Base-by-base conservation (phyloP, 176 grass and related monocot genomes). In the Sorghum bicolor region DNA sequence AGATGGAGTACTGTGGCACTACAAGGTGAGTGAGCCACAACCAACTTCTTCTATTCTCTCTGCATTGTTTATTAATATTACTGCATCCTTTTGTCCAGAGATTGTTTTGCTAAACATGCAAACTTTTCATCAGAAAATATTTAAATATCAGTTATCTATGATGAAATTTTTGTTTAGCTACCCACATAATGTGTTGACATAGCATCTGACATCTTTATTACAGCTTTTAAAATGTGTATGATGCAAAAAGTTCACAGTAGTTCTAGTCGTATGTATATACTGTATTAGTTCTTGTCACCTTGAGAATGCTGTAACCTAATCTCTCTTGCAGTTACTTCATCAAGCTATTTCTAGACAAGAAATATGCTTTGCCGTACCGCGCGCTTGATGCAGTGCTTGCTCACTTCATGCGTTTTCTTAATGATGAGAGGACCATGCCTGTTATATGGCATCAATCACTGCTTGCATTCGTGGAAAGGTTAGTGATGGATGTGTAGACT, bases 381-480 rank as follows among this genome's bases (percentile, higher is more conserved):
- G 93, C 88, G 8, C 87, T 98, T 55, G 96, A 98, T 92, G 86
- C 93, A 25, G 89, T 95, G 60, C 80, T 94, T 83, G 93, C 89
- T 22, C 96, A 98, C 85, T 95, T 98, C 77, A 87, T 98, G 89
- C 72, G 91, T 20, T 98, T 95, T 87, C 85, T 90, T 39, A 87
- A 87, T 33, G 91, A 98, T 26, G 67, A 86, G 50, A 90, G 92
- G 60, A 67, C 72, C 80, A 95, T 98, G 96, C 96, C 91, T 78
- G 96, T 95, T 60, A 95, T 98, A 90, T 98, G 96, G 93, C 93
- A 98, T 69, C 96, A 98, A 74, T 95, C 96, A 41, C 83, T 98
- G 71, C 96, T 98, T 41, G 88, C 89, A 48, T 98, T 94, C 79
- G 93, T 98, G 34, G 93, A 98, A 93, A 96, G 91, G 96, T 96